A percentile compares a stretch with the other conserved stretches of the same genome.
Conservation (phyloP, 306 rosid species). For the Vicia faba region DNA sequence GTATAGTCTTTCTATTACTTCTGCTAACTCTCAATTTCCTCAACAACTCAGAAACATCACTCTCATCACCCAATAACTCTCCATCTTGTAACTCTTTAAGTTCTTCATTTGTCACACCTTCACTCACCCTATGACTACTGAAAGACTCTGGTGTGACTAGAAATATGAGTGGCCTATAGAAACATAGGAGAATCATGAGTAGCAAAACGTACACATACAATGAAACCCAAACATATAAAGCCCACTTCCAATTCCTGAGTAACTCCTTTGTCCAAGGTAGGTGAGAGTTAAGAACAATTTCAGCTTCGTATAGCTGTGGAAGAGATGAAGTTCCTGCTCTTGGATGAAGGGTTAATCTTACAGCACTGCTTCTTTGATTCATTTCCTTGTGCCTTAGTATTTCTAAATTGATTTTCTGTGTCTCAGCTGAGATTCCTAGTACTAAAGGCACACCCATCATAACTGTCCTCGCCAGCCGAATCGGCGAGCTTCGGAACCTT, state of each 20-base stretch:
- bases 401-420: slow-evolving; percentile 53
- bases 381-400: slow-evolving; percentile 68
- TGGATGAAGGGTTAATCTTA: slow-evolving; percentile 58
- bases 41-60: slow-evolving; percentile 58
- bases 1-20: slow-evolving; percentile 60
- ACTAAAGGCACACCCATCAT: slow-evolving; percentile 64
- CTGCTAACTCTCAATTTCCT: slow-evolving; percentile 60
- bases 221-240: slow-evolving; percentile 74
- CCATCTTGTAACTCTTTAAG: slow-evolving; percentile 16
- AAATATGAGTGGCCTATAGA: slow-evolving; percentile 49
- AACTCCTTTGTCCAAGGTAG: slow-evolving; percentile 67
- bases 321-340: slow-evolving; percentile 68
- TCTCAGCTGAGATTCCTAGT: slow-evolving; percentile 64
- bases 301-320: slow-evolving; percentile 75
- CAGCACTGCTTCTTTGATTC: slow-evolving; percentile 52
- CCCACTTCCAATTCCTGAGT: slow-evolving; percentile 76
- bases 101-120: slow-evolving; percentile 18
- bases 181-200: slow-evolving; percentile 45
- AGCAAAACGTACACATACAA: slow-evolving; percentile 51
- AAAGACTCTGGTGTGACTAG: slow-evolving; percentile 26
- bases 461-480: slow-evolving; percentile 61
- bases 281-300: slow-evolving; percentile 53
- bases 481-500: slow-evolving; percentile 65
- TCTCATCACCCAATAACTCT: slow-evolving; percentile 42
- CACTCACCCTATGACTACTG: slow-evolving; percentile 29